Base-by-base conservation (phyloP, 768 basidiomycete species). In the Lepiota brunneoincarnata region DNA sequence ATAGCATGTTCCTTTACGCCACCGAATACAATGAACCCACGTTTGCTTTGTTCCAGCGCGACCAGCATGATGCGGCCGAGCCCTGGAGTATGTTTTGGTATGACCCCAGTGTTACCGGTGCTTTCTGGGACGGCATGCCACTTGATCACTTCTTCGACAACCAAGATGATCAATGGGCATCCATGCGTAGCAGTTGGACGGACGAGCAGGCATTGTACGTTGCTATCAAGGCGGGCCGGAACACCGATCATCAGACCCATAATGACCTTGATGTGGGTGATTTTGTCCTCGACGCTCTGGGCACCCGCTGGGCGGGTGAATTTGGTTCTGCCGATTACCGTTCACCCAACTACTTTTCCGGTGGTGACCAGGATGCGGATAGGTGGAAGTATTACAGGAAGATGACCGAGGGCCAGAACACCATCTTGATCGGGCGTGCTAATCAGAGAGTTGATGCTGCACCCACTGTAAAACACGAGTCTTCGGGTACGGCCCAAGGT, bases 381-480 rank as follows among this genome's bases (percentile, higher is more conserved):
- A 80, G 96, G 51, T 98, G 94, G 95, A 63, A 81, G 58, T 98
- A 97, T 74, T 99, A 97, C 78, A 82, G 95, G 66, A 98, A 95
- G 78, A 84, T 86, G 72, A 97, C 96, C 3, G 93, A 96, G 71
- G 97, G 97, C 2, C 97, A 99, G 75, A 99, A 98, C 75, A 94
- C 93, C 4, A 77, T 99, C 58, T 64, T 95, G 49, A 78, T 98
- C 59, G 79, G 79, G 61, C 72, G 75, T 57, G 65, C 71, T 28
- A 98, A 98, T 73, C 97, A 99, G 72, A 79, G 85, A 56, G 91
- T 97, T 42, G 67, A 72, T 15, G 82, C 81, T 17, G 75, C 80
- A 3, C 89, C 93, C 0, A 81, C 72, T 18, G 76, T 76, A n/a
- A 74, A 75, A 35, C 83, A 78, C 59, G 76, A 66, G 6, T 65